Base-by-base conservation (phyloP, 192 early-diverging fungal species). In the Martensiomyces pterosporus region DNA sequence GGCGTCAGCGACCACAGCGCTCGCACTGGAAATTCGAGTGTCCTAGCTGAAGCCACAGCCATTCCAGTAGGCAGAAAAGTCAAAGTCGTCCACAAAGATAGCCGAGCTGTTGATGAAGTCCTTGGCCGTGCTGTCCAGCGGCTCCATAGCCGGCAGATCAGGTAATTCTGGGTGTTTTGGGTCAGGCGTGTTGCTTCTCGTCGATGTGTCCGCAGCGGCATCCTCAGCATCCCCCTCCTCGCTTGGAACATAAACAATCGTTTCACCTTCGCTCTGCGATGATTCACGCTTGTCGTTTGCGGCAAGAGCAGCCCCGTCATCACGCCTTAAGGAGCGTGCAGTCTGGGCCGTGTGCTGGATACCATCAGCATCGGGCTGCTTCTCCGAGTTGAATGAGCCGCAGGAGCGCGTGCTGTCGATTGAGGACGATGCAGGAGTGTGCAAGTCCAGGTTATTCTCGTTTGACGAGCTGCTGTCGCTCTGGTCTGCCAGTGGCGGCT, bases 181-280 rank as follows among this genome's bases (percentile, higher is more conserved):
- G 22, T 39, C 33, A 16, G 47, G 43, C 15, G 59, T 26, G 15
- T 29, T 34, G 45, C 35, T 36, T n/a, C 46, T 44, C 18, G 32
- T 49, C 19, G 47, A 52, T 10, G 19, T 26, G 33, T 43, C 32
- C 13, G 27, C 24, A 25, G 26, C 21, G 13, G 21, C 35, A 21
- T 40, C 33, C n/a, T 25, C 24, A 1, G 27, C 6, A 9, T 37
- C 37, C 3, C 22, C 22, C 12, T n/a, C 1, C 12, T 21, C 46
- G 37, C 36, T 57, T 24, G 4, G 40, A 23, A 8, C 26, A 15
- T 14, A 66, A 21, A 73, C 55, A 43, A 73, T 64, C 1, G 69
- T 73, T 21, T 73, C 69, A 51, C 69, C 43, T 37, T 73, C 63
- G 55, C 69, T 73, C 41, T 62, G 69, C 16, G 63, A 50, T 13